Evolutionary conservation across 1,139 yeast species (phyloP).

Genomic region (Insectozyma bohioensis): DNA sequence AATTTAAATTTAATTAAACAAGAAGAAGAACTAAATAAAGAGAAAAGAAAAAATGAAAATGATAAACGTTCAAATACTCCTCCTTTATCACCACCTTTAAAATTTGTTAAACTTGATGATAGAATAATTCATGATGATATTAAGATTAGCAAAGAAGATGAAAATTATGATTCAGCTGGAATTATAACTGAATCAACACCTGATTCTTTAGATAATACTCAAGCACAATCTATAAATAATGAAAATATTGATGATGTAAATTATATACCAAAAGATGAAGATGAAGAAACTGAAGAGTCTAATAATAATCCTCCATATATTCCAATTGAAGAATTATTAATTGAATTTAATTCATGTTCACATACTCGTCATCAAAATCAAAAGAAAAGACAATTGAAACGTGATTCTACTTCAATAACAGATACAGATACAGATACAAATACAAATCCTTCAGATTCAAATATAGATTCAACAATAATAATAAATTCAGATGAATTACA

Average conservation of each 20-base stretch:
- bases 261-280: constrained; percentile 3
- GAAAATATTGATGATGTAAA: constrained; percentile 4
- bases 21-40: constrained; percentile 5
- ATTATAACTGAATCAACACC: constrained; percentile 17
- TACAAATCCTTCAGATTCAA: constrained; percentile 12
- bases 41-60: background rate
- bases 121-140: background rate
- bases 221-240: constrained; percentile 5
- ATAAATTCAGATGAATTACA: background rate
- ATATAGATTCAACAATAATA: background rate
- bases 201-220: constrained; percentile 12
- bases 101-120: constrained; percentile 18
- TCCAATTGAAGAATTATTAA: constrained; percentile 29
- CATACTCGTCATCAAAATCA: too few species aligned
- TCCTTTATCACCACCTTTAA: constrained; percentile 20
- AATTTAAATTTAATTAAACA: constrained; percentile 17
- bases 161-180: too few species aligned
- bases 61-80: constrained; percentile 13
- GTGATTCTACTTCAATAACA: too few species aligned
- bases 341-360: too few species aligned
- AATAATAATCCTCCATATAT: constrained; percentile 16
- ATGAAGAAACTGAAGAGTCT: background rate
- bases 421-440: constrained; percentile 17
- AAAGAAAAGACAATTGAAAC: too few species aligned
- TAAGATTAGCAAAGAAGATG: background rate